Conservation (phyloP, 75 land plant genomes). For the Pinus taeda region DNA sequence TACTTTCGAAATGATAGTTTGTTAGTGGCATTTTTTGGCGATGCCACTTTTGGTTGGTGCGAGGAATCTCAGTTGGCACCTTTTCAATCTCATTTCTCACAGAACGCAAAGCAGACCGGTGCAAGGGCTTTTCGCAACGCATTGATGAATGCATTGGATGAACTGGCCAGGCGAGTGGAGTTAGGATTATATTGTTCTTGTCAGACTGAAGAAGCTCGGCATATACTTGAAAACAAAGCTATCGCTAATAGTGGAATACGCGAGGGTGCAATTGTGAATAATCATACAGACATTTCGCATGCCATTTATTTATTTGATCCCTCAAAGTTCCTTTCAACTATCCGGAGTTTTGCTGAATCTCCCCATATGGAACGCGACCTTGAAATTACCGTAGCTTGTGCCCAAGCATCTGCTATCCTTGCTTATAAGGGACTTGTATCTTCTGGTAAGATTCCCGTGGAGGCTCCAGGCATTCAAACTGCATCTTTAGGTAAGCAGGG, state of each 20-base stretch:
- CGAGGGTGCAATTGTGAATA: slow-evolving; percentile 21
- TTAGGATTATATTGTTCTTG: slow-evolving; percentile 50
- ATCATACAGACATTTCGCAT: slow-evolving; percentile 17
- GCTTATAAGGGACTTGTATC: slow-evolving; percentile 35
- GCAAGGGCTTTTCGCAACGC: slow-evolving; percentile 40
- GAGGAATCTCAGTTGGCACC: slow-evolving; percentile 42
- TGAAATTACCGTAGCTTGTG: slow-evolving; percentile 34
- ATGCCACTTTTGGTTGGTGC: slow-evolving; percentile 53
- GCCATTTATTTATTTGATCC: slow-evolving; percentile 36
- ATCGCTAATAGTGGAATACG: slow-evolving; percentile 52
- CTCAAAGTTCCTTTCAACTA: slow-evolving; percentile 24
- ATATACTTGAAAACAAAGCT: slow-evolving; percentile 18
- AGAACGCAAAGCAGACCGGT: slow-evolving; percentile 43
- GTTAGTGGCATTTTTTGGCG: slow-evolving; percentile 58
- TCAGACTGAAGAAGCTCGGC: slow-evolving; percentile 27
- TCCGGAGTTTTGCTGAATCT: slow-evolving; percentile 37
- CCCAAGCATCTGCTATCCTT: slow-evolving; percentile 46
- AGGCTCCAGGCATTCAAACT: slow-evolving; percentile 12
- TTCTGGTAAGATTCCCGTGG: slow-evolving; percentile 22
- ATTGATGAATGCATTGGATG: slow-evolving; percentile 43
- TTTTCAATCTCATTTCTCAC: slow-evolving; percentile 30
- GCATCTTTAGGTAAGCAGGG: neutral
- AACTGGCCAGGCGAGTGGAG: slow-evolving; percentile 53
- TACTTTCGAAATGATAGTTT: slow-evolving; percentile 11
- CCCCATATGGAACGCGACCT: slow-evolving; percentile 26